Percentiles rank a stretch among this genome's conserved stretches.
phyloP scores from a whole-genome alignment of 1,284 basidiomycete species.

The Heterobasidion occidentale region DNA sequence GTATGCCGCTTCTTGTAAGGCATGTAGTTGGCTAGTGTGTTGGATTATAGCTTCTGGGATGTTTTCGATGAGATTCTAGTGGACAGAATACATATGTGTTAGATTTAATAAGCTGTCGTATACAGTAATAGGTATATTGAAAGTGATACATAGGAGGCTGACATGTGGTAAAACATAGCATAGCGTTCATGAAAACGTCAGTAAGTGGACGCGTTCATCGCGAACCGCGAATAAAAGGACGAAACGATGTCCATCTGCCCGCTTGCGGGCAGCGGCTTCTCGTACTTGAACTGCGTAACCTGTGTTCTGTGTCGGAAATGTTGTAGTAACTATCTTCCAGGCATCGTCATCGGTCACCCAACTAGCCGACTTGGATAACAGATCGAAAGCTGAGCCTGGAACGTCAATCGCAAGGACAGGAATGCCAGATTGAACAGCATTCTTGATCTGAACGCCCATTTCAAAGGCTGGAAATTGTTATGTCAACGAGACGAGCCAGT shows the following conservation, averaged over 20 bases:
- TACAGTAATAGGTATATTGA: too few species aligned
- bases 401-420: conserved; percentile 71
- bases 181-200: conserved; percentile 28
- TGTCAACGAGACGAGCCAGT: not conserved
- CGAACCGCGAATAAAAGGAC: conserved; percentile 60
- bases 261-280: conserved; percentile 53
- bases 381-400: conserved; percentile 48
- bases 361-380: conserved; percentile 41
- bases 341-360: conserved; percentile 72
- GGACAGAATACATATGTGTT: too few species aligned
- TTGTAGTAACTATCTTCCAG: conserved; percentile 51
- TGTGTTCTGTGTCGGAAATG: conserved; percentile 47
- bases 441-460: conserved; percentile 44
- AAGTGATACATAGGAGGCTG: too few species aligned
- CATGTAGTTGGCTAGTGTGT: too few species aligned
- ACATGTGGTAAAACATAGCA: not conserved
- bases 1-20: not conserved
- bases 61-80: too few species aligned
- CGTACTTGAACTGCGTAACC: conserved; percentile 59
- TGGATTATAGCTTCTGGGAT: too few species aligned
- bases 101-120: too few species aligned
- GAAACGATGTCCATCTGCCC: conserved; percentile 53
- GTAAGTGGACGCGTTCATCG: conserved; percentile 63
- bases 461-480: conserved; percentile 45
- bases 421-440: conserved; percentile 47